These are phyloP conservation scores for Dalbergia cultrata DNA, from an alignment of 306 rosid genomes.

Conservation along the genomic window DNA sequence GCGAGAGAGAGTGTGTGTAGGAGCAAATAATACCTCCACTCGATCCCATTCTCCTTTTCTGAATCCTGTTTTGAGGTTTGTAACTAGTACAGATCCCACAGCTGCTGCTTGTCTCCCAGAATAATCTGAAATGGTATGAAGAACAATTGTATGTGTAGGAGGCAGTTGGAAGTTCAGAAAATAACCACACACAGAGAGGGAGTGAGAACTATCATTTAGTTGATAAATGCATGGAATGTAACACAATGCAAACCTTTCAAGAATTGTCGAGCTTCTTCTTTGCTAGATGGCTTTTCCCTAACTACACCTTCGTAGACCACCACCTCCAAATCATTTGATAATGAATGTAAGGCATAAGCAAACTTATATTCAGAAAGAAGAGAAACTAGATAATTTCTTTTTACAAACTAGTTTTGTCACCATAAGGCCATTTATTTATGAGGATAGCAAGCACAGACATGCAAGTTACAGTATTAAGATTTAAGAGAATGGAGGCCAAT, in stretches of 20 bases:
- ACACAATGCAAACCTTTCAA: conserved; percentile 71
- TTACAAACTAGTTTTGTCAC: conserved; percentile 56
- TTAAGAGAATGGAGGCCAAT: conserved; percentile 28
- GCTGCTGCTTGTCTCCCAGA: conserved; percentile 89
- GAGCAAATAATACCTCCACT: conserved; percentile 68
- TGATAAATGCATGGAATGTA: conserved; percentile 32
- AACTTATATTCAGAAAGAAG: conserved; percentile 29
- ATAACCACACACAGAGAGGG: conserved; percentile 1
- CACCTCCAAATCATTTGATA: conserved; percentile 87
- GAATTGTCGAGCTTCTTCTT: conserved; percentile 92
- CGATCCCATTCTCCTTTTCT: conserved; percentile 93
- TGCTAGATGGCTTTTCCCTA: conserved; percentile 93
- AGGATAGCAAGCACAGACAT: conserved; percentile 53
- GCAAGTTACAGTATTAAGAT: conserved; percentile 22
- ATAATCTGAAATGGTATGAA: conserved; percentile 67
- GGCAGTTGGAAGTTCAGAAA: conserved; percentile 9
- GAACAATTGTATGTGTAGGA: neutral
- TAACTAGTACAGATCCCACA: conserved; percentile 86
- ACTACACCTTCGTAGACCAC: conserved; percentile 90
- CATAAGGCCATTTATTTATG: conserved; percentile 64
- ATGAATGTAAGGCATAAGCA: conserved; percentile 52
- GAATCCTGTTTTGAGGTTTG: conserved; percentile 89
- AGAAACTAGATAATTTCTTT: conserved; percentile 27
- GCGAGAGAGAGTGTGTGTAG: neutral
- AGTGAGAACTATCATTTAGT: neutral